Base-by-base conservation (phyloP, 768 basidiomycete species). In the Lactarius psammicola region DNA sequence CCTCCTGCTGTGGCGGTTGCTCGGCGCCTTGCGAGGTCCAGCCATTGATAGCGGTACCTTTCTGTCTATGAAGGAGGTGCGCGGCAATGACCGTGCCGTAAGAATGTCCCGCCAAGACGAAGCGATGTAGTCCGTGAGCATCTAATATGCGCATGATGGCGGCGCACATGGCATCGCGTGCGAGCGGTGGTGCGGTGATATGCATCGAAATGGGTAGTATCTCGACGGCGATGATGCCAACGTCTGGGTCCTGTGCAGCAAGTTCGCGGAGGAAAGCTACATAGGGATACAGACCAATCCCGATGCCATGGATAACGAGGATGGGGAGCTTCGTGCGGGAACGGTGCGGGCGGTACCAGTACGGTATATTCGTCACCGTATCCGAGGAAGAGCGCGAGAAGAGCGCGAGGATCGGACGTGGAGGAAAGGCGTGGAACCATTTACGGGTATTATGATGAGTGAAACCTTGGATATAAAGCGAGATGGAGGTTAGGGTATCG, bases 301-400 rank as follows among this genome's bases (percentile, higher is more conserved):
- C 88, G n/a, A 88, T 83, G 11, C 87, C 88, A 62, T 89, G 87
- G 1, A 89, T 69, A 70, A 89, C 87, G n/a, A 88, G 72, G 11
- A 89, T 74, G 0, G 87, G 85, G 10, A 76, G 74, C 66, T 82
- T 84, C 1, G 76, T 76, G 10, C 58, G 60, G 4, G 84, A 81
- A 38, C 74, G 77, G 64, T 87, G 86, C 40, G 82, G 80, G 3
- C 79, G 76, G 65, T 81, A 79, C 82, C 82, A 83, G 69, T 81
- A 84, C 1, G 78, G 76, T 11, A 83, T 55, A 1, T 77, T 70
- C 17, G 65, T 66, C 33, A 40, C 26, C 1, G 71, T 64, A 23
- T 74, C 70, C 1, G 73, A 68, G 0, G 84, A 80, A 4, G 70
- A 56, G 20, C 71, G 75, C 8, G 85, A 86, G 26, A 86, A 72